Percentiles rank a stretch among this genome's conserved stretches.
Conservation (phyloP, 192 early-diverging fungal species). For the Chytriomyces hyalinus region DNA sequence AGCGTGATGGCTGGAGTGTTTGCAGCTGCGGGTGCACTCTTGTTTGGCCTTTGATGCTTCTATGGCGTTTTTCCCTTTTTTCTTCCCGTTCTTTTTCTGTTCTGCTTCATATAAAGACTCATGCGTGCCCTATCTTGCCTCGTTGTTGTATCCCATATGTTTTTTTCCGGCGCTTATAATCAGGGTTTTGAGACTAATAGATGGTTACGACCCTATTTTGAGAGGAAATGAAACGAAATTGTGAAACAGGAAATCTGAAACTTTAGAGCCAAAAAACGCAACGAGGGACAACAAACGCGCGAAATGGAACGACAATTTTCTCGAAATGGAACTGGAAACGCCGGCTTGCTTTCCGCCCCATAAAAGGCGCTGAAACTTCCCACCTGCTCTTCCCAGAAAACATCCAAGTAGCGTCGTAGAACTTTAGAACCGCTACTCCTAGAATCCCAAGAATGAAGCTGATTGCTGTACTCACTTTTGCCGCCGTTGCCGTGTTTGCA, state of each 20-base stretch:
- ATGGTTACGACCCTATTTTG: not conserved
- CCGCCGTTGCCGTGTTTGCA: not conserved
- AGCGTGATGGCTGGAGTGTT: constrained; percentile 1
- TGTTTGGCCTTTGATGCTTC: not conserved
- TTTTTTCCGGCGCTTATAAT: too few relatives aligned
- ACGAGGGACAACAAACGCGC: too few relatives aligned
- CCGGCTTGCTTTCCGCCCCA: not conserved
- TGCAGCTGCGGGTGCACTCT: not conserved
- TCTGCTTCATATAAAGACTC: not conserved
- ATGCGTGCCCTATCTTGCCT: too few relatives aligned
- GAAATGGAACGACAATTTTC: too few relatives aligned
- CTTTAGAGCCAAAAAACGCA: not conserved
- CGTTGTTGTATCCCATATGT: too few relatives aligned
- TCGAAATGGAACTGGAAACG: not conserved
- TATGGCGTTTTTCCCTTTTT: constrained; percentile 1
- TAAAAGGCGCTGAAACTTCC: not conserved
- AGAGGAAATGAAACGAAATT: constrained; percentile 2
- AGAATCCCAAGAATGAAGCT: not conserved
- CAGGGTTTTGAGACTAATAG: too few relatives aligned
- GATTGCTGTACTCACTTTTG: not conserved
- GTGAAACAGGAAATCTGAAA: not conserved
- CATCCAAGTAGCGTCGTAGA: not conserved
- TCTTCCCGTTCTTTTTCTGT: not conserved
- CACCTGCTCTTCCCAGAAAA: not conserved
- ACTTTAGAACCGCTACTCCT: not conserved